These are phyloP conservation scores for Ceratocystis colombiana DNA, from an alignment of 2,329 filamentous ascomycete species.

Conservation along the genomic window DNA sequence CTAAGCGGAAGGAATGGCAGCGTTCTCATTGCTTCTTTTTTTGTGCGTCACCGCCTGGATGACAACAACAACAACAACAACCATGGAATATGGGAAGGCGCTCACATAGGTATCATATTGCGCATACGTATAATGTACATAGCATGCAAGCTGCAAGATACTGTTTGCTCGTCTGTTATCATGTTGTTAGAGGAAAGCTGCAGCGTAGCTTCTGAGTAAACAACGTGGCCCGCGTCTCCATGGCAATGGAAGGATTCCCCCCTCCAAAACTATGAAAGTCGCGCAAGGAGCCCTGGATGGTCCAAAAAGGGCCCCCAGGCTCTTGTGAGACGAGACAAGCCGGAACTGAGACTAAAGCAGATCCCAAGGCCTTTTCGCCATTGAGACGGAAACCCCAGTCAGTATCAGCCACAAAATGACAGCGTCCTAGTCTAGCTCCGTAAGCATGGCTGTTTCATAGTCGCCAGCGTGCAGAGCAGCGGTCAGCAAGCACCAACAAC, in stretches of 20 bases:
- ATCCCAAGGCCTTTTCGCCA: not conserved
- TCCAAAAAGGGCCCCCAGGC: not conserved
- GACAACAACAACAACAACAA: constrained; percentile 3
- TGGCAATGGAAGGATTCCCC: constrained; percentile 16
- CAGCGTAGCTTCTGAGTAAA: constrained; percentile 11
- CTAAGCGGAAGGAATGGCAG: constrained; percentile 4
- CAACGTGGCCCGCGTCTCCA: constrained; percentile 15
- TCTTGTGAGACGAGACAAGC: not conserved
- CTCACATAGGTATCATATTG: not conserved
- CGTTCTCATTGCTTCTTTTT: not conserved
- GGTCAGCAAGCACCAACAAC: not conserved
- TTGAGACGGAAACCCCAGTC: not conserved
- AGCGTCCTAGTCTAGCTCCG: not conserved
- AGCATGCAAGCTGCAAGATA: no score
- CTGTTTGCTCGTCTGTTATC: no score
- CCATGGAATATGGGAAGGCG: not conserved
- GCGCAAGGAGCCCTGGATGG: constrained; percentile 5
- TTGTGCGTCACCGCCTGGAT: constrained; percentile 1
- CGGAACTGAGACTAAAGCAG: not conserved
- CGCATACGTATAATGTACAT: not conserved
- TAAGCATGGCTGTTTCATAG: constrained; percentile 5
- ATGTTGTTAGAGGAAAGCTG: not conserved
- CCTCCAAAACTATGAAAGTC: constrained; percentile 7
- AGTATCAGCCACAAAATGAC: not conserved
- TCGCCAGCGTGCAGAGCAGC: not conserved